Evolutionary conservation across 257 asterid genomes (phyloP).

Genomic region (Ligustrum vulgare): DNA sequence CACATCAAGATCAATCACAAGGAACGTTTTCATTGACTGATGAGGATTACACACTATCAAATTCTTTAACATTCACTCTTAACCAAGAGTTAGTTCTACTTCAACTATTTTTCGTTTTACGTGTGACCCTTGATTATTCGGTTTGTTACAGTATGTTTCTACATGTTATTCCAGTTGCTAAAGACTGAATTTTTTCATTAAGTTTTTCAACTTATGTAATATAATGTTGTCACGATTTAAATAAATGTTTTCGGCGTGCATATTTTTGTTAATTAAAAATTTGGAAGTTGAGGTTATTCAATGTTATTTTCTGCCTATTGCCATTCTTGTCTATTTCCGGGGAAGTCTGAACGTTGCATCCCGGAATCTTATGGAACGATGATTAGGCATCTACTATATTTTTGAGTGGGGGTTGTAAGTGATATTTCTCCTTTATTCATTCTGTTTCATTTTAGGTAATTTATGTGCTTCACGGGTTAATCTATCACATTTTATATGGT

Average conservation of each 20-base stretch:
- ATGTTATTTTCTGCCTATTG: not conserved
- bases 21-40: conserved; percentile 73
- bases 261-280: not conserved
- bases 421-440: not conserved
- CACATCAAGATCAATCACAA: conserved; percentile 58
- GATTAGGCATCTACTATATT: not conserved
- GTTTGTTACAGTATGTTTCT: not conserved
- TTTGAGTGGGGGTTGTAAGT: too few relatives aligned
- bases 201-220: not conserved
- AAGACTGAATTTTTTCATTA: not conserved
- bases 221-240: not conserved
- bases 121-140: not conserved
- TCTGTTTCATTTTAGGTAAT: not conserved
- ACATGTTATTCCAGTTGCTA: not conserved
- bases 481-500: not conserved
- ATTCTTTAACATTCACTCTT: conserved; percentile 71
- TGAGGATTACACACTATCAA: conserved; percentile 92
- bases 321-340: not conserved
- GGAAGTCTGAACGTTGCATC: not conserved
- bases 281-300: not conserved
- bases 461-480: not conserved
- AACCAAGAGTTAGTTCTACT: conserved; percentile 76
- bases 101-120: not conserved
- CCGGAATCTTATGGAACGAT: not conserved
- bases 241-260: not conserved